Conservation (phyloP, 805 yeast species). For the Ogataea saltuana region DNA sequence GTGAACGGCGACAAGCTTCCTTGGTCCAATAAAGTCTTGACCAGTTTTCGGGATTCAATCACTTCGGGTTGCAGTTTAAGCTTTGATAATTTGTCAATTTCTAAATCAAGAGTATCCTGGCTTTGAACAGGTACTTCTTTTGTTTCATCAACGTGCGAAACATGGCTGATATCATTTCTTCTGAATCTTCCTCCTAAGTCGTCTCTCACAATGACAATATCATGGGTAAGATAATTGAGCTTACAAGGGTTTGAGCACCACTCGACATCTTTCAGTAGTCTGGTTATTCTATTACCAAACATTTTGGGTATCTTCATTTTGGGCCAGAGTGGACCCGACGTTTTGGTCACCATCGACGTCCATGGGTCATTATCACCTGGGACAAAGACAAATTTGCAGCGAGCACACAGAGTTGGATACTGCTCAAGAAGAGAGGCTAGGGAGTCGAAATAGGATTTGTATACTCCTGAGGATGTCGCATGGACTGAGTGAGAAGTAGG, state of each 20-base stretch:
- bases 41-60: slow-evolving; percentile 65
- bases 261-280: slow-evolving; percentile 50
- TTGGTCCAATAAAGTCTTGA: slow-evolving; percentile 82
- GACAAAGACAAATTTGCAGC: slow-evolving; percentile 64
- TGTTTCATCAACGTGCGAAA: slow-evolving; percentile 30
- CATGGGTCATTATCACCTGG: slow-evolving; percentile 96
- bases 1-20: slow-evolving; percentile 84
- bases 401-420: slow-evolving; percentile 52
- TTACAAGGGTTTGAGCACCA: slow-evolving; percentile 81
- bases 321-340: slow-evolving; percentile 67
- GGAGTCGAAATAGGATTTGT: slow-evolving; percentile 70
- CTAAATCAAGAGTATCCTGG: slow-evolving; percentile 29
- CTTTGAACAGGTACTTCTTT: slow-evolving; percentile 18
- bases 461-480: slow-evolving; percentile 52
- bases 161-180: slow-evolving; percentile 63
- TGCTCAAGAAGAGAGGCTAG: slow-evolving; percentile 65
- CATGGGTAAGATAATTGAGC: slow-evolving; percentile 79
- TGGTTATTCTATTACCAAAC: slow-evolving; percentile 66
- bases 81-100: slow-evolving; percentile 32
- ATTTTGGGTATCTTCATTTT: slow-evolving; percentile 67
- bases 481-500: slow-evolving; percentile 49
- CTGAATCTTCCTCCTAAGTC: slow-evolving; percentile 70
- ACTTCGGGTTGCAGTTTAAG: slow-evolving; percentile 45
- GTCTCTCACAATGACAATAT: slow-evolving; percentile 72
- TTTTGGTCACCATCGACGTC: slow-evolving; percentile 70